Percentiles rank a stretch among this genome's conserved stretches.
Evolutionary conservation across 352 stramenopile genomes (phyloP).

Genomic region (Nothophytophthora sp.): DNA sequence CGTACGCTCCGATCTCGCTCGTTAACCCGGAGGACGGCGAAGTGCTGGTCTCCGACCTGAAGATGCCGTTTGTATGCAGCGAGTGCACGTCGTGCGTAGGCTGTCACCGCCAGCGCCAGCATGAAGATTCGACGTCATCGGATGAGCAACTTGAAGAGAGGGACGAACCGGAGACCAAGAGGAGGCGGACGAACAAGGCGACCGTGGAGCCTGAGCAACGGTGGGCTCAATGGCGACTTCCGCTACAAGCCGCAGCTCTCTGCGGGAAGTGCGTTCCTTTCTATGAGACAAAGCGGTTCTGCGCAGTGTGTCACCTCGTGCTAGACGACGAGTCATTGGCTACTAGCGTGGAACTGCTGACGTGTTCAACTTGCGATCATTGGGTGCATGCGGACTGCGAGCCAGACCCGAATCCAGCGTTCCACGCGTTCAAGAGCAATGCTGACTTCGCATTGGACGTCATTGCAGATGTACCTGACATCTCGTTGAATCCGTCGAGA

Average conservation of each 20-base stretch:
- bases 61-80: slow-evolving; percentile 72
- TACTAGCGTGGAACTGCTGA: slow-evolving; percentile 54
- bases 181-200: not conserved
- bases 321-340: slow-evolving; percentile 46
- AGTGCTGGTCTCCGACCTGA: slow-evolving; percentile 62
- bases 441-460: slow-evolving; percentile 61
- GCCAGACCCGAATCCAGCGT: slow-evolving; percentile 62
- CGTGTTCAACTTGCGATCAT: slow-evolving; percentile 75
- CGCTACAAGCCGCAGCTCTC: slow-evolving; percentile 59
- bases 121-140: not conserved
- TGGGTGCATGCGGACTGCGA: slow-evolving; percentile 86
- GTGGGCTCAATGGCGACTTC: slow-evolving; percentile 80
- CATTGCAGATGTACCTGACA: slow-evolving; percentile 25
- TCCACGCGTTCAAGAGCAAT: slow-evolving; percentile 33
- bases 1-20: slow-evolving; percentile 57
- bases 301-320: slow-evolving; percentile 60
- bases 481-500: slow-evolving; percentile 4
- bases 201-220: not conserved
- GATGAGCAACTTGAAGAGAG: not conserved
- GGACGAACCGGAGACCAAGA: not conserved
- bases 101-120: slow-evolving; percentile 26
- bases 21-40: slow-evolving; percentile 53
- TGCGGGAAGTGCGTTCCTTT: slow-evolving; percentile 62
- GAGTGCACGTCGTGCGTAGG: slow-evolving; percentile 66
- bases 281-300: slow-evolving; percentile 76